These are phyloP conservation scores for Truncatella angustata DNA, from an alignment of 2,329 filamentous ascomycete genomes.

Conservation along the genomic window DNA sequence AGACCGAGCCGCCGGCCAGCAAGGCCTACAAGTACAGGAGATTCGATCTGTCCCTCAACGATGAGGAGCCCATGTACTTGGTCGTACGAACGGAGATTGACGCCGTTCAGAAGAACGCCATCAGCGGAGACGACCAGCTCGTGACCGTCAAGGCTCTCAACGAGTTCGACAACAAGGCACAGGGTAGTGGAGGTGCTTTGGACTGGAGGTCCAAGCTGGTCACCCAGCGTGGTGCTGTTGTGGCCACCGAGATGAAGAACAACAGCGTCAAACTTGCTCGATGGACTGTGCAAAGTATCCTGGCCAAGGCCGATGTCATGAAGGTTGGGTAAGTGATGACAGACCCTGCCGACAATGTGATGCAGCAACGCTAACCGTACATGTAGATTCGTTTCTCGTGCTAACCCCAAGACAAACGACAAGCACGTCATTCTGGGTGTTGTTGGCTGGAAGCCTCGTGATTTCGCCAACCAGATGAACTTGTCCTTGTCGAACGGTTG, in stretches of 20 bases:
- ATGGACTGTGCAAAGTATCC: constrained; percentile 96
- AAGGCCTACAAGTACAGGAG: constrained; percentile 98
- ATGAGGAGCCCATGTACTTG: constrained; percentile 90
- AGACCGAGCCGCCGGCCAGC: constrained; percentile 89
- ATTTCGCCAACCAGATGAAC: constrained; percentile 98
- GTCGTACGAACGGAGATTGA: constrained; percentile 94
- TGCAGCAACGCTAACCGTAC: constrained; percentile 20
- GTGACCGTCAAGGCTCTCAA: constrained; percentile 94
- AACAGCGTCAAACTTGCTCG: constrained; percentile 98
- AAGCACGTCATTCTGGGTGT: constrained; percentile 95
- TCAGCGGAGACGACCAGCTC: constrained; percentile 87
- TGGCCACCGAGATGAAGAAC: constrained; percentile 99
- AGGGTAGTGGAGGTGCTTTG: constrained; percentile 88
- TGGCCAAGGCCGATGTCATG: constrained; percentile 97
- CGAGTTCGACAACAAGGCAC: constrained; percentile 98
- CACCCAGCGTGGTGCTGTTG: constrained; percentile 91
- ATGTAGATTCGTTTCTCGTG: constrained; percentile 85
- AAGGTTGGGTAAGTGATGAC: constrained; percentile 77
- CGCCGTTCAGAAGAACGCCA: constrained; percentile 91
- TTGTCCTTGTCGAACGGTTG: constrained; percentile 94
- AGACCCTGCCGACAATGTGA: background rate
- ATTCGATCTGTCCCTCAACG: constrained; percentile 92
- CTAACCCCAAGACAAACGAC: constrained; percentile 87
- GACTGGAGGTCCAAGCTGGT: constrained; percentile 97
- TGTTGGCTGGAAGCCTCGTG: constrained; percentile 94